Percentiles rank a stretch among this genome's conserved stretches.
phyloP scores from a whole-genome alignment of 441 rosid species.

The Eutrema salsugineum region DNA sequence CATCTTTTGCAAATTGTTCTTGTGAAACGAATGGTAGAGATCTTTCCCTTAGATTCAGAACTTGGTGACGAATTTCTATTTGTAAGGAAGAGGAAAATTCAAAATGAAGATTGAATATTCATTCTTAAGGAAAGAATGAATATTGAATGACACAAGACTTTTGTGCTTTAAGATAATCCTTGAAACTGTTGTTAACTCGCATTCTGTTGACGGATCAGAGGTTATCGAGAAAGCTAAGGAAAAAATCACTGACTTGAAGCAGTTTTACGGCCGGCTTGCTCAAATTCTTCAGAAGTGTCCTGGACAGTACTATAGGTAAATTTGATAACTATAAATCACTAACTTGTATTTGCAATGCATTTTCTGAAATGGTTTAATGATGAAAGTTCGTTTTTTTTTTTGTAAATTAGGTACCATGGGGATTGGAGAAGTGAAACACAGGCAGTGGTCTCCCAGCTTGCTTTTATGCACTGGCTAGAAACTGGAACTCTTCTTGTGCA shows the following conservation, averaged over 20 bases:
- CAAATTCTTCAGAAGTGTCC: slow-evolving; percentile 53
- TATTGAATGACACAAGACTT: not conserved
- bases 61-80: not conserved
- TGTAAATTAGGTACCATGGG: slow-evolving; percentile 68
- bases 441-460: slow-evolving; percentile 71
- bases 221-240: slow-evolving; percentile 62
- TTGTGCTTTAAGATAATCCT: not conserved
- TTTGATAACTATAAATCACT: not conserved
- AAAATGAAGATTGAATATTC: not conserved
- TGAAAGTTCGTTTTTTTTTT: not conserved
- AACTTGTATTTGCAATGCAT: not conserved
- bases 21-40: not conserved
- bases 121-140: not conserved
- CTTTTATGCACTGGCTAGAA: slow-evolving; percentile 91
- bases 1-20: not conserved
- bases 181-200: not conserved
- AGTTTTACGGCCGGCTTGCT: slow-evolving; percentile 54
- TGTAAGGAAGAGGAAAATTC: not conserved
- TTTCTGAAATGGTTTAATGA: not conserved
- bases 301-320: slow-evolving; percentile 77
- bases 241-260: slow-evolving; percentile 55
- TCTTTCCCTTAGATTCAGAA: not conserved
- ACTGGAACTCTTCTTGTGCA: slow-evolving; percentile 76
- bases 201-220: slow-evolving; percentile 39
- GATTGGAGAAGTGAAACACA: slow-evolving; percentile 97